Evolutionary conservation across 306 rosid genomes (phyloP).

Genomic region (Quercus engelmannii): DNA sequence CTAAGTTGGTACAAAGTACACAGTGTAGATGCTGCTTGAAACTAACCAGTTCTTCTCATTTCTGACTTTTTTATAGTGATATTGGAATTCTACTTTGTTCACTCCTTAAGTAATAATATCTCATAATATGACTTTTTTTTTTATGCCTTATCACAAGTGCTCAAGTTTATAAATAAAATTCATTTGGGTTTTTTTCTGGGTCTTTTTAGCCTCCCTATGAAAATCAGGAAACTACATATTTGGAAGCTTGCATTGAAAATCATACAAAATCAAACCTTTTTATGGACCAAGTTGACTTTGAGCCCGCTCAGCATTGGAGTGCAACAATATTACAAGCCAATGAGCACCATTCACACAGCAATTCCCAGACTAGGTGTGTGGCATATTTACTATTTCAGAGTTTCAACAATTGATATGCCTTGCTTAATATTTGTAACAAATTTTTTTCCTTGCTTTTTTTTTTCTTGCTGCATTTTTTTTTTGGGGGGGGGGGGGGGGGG

Average conservation of each 20-base stretch:
- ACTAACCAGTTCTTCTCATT: not conserved
- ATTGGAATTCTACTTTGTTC: not conserved
- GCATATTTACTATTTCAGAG: constrained; percentile 8
- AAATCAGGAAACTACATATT: constrained; percentile 78
- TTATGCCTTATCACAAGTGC: not conserved
- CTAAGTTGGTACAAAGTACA: not conserved
- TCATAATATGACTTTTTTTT: not conserved
- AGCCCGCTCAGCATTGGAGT: constrained; percentile 80
- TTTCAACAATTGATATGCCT: not conserved
- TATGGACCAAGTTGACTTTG: constrained; percentile 99
- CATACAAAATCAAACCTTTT: constrained; percentile 95
- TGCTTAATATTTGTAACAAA: constrained; percentile 4
- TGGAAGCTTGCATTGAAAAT: constrained; percentile 99
- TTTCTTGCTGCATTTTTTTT: not conserved
- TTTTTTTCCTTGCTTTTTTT: not conserved
- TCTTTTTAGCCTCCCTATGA: constrained; percentile 15
- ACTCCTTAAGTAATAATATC: not conserved
- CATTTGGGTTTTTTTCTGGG: not conserved
- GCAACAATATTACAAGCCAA: constrained; percentile 75
- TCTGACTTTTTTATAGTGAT: not conserved
- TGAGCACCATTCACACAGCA: constrained; percentile 44
- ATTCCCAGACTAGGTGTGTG: constrained; percentile 53
- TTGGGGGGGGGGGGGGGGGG: too few species aligned
- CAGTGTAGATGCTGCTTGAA: not conserved
- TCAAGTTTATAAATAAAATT: not conserved